These are phyloP conservation scores for Boletus vinaceobasis DNA, from an alignment of 768 basidiomycete genomes.

Conservation along the genomic window DNA sequence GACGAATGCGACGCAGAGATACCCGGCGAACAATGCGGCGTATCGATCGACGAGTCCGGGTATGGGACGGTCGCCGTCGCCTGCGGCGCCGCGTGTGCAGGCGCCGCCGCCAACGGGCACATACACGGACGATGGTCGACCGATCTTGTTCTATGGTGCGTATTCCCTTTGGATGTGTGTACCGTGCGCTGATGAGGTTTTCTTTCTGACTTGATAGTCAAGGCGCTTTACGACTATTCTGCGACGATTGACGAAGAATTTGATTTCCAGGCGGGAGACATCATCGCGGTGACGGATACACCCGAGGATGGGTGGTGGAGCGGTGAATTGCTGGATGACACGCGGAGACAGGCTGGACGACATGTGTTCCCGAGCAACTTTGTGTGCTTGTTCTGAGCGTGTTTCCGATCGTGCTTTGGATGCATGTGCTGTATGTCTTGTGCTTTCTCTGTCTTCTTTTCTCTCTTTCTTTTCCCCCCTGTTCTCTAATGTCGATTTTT, in stretches of 20 bases:
- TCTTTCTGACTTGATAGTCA: constrained; percentile 47
- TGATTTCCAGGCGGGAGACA: constrained; percentile 92
- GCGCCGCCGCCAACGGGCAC: constrained; percentile 62
- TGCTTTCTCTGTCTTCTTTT: background rate
- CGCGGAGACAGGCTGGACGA: constrained; percentile 62
- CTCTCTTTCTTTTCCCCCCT: background rate
- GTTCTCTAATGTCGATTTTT: too few species aligned
- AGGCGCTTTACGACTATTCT: constrained; percentile 84
- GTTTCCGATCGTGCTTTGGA: background rate
- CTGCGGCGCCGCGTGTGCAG: constrained; percentile 37
- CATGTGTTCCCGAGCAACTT: constrained; percentile 90
- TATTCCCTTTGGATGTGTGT: background rate
- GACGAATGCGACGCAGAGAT: constrained; percentile 32
- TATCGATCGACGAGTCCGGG: constrained; percentile 46
- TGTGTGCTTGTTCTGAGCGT: constrained; percentile 65
- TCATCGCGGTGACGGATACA: constrained; percentile 91
- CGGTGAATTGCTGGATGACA: constrained; percentile 79
- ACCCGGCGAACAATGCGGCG: constrained; percentile 16
- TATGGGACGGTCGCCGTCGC: constrained; percentile 48
- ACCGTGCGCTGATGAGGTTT: background rate
- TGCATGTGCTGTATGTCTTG: background rate
- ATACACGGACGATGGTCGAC: constrained; percentile 77
- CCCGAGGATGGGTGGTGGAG: constrained; percentile 99
- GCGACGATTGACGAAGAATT: constrained; percentile 92
- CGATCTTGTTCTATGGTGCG: constrained; percentile 87